These are phyloP conservation scores for Aspergillus texensis DNA, from an alignment of 2,329 filamentous ascomycete species.

Conservation along the genomic window DNA sequence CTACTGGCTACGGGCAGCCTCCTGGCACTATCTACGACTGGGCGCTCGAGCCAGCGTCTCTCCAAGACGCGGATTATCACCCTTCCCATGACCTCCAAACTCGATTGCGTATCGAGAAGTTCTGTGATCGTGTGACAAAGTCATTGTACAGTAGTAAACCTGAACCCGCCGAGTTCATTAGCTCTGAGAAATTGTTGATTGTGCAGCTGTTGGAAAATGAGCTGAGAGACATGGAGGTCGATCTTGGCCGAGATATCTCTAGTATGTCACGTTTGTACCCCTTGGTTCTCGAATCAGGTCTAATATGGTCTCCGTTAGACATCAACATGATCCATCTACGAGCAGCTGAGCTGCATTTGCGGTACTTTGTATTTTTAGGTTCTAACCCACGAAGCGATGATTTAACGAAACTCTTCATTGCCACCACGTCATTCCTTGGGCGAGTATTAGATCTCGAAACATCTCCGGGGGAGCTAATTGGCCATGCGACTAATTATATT, in stretches of 20 bases:
- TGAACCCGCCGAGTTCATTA: slow-evolving; percentile 54
- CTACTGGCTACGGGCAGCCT: slow-evolving; percentile 66
- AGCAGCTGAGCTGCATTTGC: slow-evolving; percentile 48
- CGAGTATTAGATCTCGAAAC: slow-evolving; percentile 48
- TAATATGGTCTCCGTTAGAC: slow-evolving; percentile 25
- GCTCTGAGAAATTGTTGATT: slow-evolving; percentile 45
- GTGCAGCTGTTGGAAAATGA: slow-evolving; percentile 49
- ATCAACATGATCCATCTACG: slow-evolving; percentile 52
- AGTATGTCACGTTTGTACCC: slow-evolving; percentile 22
- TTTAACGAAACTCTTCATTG: slow-evolving; percentile 46
- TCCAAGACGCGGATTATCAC: slow-evolving; percentile 48
- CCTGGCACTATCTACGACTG: slow-evolving; percentile 63
- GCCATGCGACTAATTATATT: slow-evolving; percentile 62
- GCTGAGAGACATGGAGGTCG: slow-evolving; percentile 55
- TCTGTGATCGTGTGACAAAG: slow-evolving; percentile 60
- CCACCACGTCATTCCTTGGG: slow-evolving; percentile 50
- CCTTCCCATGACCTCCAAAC: slow-evolving; percentile 54
- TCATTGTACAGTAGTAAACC: slow-evolving; percentile 58
- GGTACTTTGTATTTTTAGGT: slow-evolving; percentile 51
- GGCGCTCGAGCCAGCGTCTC: slow-evolving; percentile 52
- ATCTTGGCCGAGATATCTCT: slow-evolving; percentile 45
- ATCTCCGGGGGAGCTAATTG: slow-evolving; percentile 50
- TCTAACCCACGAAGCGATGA: slow-evolving; percentile 47
- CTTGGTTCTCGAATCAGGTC: background rate
- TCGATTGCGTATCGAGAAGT: slow-evolving; percentile 59